Evolutionary conservation across 371 early-diverging fungal genomes (phyloP).

Genomic region (Saksenaea vasiformis): DNA sequence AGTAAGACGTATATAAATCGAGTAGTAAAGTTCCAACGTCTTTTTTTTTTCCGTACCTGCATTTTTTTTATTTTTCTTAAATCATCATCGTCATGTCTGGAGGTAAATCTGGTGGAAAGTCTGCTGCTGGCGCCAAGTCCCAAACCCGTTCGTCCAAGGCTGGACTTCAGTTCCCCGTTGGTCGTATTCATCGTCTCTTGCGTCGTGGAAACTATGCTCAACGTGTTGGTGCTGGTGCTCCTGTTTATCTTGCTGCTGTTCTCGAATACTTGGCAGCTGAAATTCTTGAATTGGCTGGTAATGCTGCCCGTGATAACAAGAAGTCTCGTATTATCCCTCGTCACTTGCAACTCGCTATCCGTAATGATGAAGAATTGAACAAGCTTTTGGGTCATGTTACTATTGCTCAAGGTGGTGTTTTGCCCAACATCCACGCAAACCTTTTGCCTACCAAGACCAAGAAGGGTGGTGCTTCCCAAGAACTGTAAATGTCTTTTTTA

Average conservation of each 20-base stretch:
- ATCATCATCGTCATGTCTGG: conserved; percentile 51
- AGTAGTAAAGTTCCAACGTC: conserved; percentile 21
- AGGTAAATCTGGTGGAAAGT: conserved; percentile 64
- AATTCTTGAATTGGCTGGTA: conserved; percentile 93
- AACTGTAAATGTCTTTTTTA: conserved; percentile 21
- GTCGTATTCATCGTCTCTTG: conserved; percentile 92
- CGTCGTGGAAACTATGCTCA: conserved; percentile 93
- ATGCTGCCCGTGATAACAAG: conserved; percentile 92
- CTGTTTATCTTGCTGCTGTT: conserved; percentile 91
- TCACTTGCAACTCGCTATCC: conserved; percentile 86
- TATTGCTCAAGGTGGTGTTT: conserved; percentile 79
- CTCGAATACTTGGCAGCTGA: conserved; percentile 93
- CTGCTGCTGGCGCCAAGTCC: conserved; percentile 56
- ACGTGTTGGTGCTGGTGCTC: conserved; percentile 89
- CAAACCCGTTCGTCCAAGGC: conserved; percentile 74
- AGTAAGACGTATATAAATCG: conserved; percentile 12
- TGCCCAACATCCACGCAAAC: conserved; percentile 77
- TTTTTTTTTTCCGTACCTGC: conserved; percentile 11
- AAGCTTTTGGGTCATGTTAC: conserved; percentile 86
- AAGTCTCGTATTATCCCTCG: conserved; percentile 90
- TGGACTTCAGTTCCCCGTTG: conserved; percentile 91
- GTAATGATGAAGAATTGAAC: conserved; percentile 93
- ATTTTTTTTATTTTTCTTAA: conserved; percentile 8
- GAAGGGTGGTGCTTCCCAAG: conserved; percentile 54
- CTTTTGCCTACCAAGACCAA: conserved; percentile 69